Base-by-base conservation (phyloP, 116 monocot genomes). In the Iris pallida region DNA sequence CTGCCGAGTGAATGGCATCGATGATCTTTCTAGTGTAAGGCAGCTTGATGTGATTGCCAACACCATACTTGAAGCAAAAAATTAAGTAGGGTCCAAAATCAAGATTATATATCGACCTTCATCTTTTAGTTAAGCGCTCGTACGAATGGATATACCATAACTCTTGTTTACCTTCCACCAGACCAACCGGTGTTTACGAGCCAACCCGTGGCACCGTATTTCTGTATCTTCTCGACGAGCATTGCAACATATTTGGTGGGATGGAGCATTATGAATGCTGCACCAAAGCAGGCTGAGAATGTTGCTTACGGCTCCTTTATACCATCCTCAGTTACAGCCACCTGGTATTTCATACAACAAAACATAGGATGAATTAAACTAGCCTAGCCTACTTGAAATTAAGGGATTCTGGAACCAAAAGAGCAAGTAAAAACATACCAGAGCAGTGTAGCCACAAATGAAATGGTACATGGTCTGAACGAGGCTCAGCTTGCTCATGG, bases 401-500 rank as follows among this genome's bases (percentile, higher is more conserved):
- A n/a, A 30, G 30, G 30, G 30, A 30, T 30, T 30, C 2, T 30
- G 30, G 30, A 30, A 30, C 30, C 30, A 53, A 8, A 14, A 53
- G 4, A n/a, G 53, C 3, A n/a, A n/a, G n/a, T 11, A 0, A 66
- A 14, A 16, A 53, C 61, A 6, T 16, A 89, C 92, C 59, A 94
- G 79, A 53, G 94, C 90, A 53, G n/a, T 94, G 79, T 94, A 94
- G 65, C 94, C 94, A 41, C 82, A 85, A 74, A 94, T 90, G 81
- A 94, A 94, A 62, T 94, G 94, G 78, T 94, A 94, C 94, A 90
- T 90, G 46, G 94, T 94, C 78, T 94, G 94, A 41, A 90, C 78
- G 49, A 94, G 63, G 79, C 58, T 94, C 62, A 94, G 85, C 82
- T 90, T 89, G 82, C 90, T 87, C 54, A 93, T 89, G 8, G 93